phyloP scores from a whole-genome alignment of 2,329 filamentous ascomycete species.

The Talaromyces sp. region DNA sequence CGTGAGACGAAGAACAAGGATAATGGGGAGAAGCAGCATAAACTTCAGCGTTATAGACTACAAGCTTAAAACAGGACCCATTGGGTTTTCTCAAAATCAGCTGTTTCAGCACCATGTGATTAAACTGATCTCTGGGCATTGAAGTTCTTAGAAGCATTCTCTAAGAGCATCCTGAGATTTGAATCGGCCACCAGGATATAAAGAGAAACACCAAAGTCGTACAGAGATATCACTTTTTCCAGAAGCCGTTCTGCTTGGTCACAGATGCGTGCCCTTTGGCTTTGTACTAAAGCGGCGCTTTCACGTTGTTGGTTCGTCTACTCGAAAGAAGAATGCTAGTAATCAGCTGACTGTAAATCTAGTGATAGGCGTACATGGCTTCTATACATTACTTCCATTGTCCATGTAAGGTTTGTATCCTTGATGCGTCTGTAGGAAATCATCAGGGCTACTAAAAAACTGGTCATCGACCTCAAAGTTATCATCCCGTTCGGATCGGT shows the following conservation, averaged over 20 bases:
- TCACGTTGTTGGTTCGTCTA: not conserved
- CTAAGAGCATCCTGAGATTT: not conserved
- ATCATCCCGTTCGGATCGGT: not conserved
- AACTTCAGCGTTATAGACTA: not conserved
- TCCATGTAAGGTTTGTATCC: not conserved
- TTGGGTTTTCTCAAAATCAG: not conserved
- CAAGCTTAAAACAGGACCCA: not conserved
- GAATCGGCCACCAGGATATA: not conserved
- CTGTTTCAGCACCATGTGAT: not conserved
- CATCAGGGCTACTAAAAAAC: conserved; percentile 1
- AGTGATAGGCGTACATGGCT: not conserved
- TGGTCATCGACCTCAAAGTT: conserved; percentile 1
- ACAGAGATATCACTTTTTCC: not conserved
- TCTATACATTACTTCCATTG: not conserved
- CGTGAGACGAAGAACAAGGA: not conserved
- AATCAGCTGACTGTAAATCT: not conserved
- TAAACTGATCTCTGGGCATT: not conserved
- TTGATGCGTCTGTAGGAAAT: not conserved
- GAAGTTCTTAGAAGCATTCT: not conserved
- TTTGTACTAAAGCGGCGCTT: not conserved
- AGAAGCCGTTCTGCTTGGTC: not conserved
- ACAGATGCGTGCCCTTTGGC: not conserved
- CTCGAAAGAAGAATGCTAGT: not conserved
- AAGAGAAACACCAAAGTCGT: not conserved
- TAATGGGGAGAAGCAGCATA: not conserved